These are phyloP conservation scores for Botryotinia calthae DNA, from an alignment of 2,329 filamentous ascomycete genomes.

Conservation along the genomic window DNA sequence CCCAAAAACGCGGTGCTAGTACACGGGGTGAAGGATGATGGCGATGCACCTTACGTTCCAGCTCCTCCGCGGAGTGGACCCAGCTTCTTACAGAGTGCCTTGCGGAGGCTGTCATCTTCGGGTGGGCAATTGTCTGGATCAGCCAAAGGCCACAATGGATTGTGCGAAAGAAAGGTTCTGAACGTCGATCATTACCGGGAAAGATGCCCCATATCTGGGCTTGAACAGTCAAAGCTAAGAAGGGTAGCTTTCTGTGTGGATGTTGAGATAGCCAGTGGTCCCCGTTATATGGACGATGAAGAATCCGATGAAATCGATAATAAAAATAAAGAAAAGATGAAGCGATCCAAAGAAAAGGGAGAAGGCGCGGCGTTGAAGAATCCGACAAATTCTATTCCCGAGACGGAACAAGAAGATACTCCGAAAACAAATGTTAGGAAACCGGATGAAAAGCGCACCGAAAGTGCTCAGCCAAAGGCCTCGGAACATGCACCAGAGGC, in stretches of 20 bases:
- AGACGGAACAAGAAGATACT: constrained; percentile 50
- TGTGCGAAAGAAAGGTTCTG: constrained; percentile 77
- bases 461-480: constrained; percentile 43
- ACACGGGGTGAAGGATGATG: constrained; percentile 54
- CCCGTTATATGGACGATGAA: constrained; percentile 71
- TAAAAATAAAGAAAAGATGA: constrained; percentile 58
- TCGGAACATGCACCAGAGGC: constrained; percentile 24
- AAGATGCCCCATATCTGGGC: constrained; percentile 73
- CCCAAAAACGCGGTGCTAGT: constrained; percentile 60
- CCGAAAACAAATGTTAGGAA: constrained; percentile 40
- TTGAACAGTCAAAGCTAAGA: constrained; percentile 77
- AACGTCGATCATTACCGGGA: constrained; percentile 82
- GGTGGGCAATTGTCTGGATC: constrained; percentile 41
- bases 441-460: constrained; percentile 43
- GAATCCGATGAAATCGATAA: constrained; percentile 49
- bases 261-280: constrained; percentile 89
- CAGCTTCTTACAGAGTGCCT: constrained; percentile 75
- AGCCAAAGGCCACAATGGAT: constrained; percentile 58
- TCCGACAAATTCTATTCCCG: constrained; percentile 57
- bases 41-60: constrained; percentile 67
- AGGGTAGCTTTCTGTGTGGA: constrained; percentile 95
- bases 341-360: constrained; percentile 63
- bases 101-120: constrained; percentile 72
- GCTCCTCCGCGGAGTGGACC: constrained; percentile 69
- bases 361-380: constrained; percentile 74